phyloP scores from a whole-genome alignment of 1,284 basidiomycete genomes.

The Papiliotrema terrestris region DNA sequence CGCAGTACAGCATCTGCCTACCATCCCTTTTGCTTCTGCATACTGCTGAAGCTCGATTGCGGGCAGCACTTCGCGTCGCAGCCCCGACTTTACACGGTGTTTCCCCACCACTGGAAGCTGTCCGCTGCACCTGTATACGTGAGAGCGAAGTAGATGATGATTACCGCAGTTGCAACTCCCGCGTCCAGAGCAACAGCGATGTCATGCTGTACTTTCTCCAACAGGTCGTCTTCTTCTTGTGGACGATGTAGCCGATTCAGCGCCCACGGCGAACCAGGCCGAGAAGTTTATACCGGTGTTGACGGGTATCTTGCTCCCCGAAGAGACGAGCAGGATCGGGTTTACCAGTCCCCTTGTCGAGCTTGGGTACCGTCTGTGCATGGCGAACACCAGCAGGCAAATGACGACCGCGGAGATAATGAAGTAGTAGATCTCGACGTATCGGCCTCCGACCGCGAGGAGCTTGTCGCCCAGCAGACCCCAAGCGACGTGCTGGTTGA shows the following conservation, averaged over 20 bases:
- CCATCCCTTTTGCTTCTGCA: neutral
- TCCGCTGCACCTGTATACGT: neutral
- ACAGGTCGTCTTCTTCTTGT: neutral
- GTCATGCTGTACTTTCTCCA: constrained; percentile 1
- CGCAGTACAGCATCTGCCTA: neutral
- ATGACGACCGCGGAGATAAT: neutral
- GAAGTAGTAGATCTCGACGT: neutral
- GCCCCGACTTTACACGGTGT: neutral
- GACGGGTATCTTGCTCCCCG: neutral
- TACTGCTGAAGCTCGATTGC: neutral
- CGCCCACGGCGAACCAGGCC: neutral
- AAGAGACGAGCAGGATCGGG: neutral
- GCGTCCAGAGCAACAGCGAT: neutral
- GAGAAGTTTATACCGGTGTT: neutral
- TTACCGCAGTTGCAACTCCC: neutral
- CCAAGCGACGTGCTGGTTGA: constrained; percentile 1
- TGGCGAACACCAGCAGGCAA: neutral
- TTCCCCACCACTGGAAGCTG: neutral
- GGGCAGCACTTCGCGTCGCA: neutral
- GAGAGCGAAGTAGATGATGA: neutral
- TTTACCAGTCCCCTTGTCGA: neutral
- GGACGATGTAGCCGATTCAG: neutral
- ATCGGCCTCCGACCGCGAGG: neutral
- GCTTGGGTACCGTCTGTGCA: neutral
- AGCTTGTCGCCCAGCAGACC: neutral